A percentile compares a stretch with the other conserved stretches of the same genome.
phyloP scores from a whole-genome alignment of 1,284 basidiomycete genomes.

The Phylloboletellus chloephorus region DNA sequence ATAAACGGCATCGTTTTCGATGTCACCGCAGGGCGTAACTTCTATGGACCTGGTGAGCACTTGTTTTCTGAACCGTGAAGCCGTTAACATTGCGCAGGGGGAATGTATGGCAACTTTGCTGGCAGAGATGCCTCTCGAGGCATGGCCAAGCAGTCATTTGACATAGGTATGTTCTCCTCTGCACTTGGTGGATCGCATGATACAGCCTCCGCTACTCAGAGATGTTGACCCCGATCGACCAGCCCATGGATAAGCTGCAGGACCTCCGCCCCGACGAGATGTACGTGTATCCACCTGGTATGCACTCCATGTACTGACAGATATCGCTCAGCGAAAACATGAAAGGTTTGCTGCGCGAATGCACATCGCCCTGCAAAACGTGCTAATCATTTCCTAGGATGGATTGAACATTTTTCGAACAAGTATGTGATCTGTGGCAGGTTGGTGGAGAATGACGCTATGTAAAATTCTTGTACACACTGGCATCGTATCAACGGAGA shows the following conservation, averaged over 20 bases:
- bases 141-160: conserved; percentile 97
- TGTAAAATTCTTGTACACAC: conserved; percentile 19
- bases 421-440: conserved; percentile 85
- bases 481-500: background rate
- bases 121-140: conserved; percentile 90
- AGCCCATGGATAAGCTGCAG: conserved; percentile 78
- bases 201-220: conserved; percentile 43
- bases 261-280: conserved; percentile 79
- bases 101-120: conserved; percentile 96
- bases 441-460: conserved; percentile 67
- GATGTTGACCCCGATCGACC: conserved; percentile 83
- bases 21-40: conserved; percentile 80
- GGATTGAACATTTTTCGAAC: conserved; percentile 86
- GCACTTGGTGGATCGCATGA: conserved; percentile 2
- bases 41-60: conserved; percentile 85
- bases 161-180: conserved; percentile 58
- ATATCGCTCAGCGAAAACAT: conserved; percentile 70
- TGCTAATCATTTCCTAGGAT: conserved; percentile 43
- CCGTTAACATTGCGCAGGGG: conserved; percentile 41
- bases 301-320: conserved; percentile 6
- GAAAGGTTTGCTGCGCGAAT: conserved; percentile 48
- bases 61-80: conserved; percentile 4
- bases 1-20: conserved; percentile 90
- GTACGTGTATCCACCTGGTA: conserved; percentile 44
- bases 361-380: background rate